phyloP scores from a whole-genome alignment of 2,329 filamentous ascomycete species.

The Plenodomus tracheiphilus region DNA sequence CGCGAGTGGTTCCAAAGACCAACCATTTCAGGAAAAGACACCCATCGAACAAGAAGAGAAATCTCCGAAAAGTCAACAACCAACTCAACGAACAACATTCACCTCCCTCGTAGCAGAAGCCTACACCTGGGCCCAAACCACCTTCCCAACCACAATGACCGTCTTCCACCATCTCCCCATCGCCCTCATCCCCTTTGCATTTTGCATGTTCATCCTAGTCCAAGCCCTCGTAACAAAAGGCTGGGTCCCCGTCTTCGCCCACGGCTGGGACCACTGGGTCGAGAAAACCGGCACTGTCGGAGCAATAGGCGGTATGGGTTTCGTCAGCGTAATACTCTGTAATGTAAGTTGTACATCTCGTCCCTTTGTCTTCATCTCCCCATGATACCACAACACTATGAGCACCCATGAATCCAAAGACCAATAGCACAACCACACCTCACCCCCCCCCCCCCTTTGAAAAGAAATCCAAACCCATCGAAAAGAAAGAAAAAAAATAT shows the following conservation, averaged over 20 bases:
- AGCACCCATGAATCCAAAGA: too few species aligned
- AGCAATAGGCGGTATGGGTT: constrained; percentile 72
- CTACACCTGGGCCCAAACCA: constrained; percentile 67
- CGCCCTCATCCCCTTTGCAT: constrained; percentile 70
- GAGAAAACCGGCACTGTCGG: constrained; percentile 69
- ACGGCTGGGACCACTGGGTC: constrained; percentile 76
- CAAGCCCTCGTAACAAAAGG: constrained; percentile 73
- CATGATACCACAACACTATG: too few species aligned
- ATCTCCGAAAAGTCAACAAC: constrained; percentile 11
- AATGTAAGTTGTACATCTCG: too few species aligned
- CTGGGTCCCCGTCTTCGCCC: constrained; percentile 73
- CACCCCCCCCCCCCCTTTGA: background rate
- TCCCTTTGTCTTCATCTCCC: too few species aligned
- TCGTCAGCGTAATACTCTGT: constrained; percentile 70
- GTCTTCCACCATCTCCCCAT: constrained; percentile 69
- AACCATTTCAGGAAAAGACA: constrained; percentile 15
- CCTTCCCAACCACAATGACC: constrained; percentile 69
- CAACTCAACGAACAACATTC: constrained; percentile 52
- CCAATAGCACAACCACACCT: background rate
- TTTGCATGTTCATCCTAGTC: constrained; percentile 75
- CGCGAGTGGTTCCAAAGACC: background rate
- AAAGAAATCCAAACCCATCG: too few species aligned
- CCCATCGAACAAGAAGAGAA: background rate
- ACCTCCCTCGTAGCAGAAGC: constrained; percentile 52
- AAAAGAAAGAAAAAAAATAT: too few species aligned